These are phyloP conservation scores for Dendryphion nanum DNA, from an alignment of 2,329 filamentous ascomycete genomes.

Conservation along the genomic window DNA sequence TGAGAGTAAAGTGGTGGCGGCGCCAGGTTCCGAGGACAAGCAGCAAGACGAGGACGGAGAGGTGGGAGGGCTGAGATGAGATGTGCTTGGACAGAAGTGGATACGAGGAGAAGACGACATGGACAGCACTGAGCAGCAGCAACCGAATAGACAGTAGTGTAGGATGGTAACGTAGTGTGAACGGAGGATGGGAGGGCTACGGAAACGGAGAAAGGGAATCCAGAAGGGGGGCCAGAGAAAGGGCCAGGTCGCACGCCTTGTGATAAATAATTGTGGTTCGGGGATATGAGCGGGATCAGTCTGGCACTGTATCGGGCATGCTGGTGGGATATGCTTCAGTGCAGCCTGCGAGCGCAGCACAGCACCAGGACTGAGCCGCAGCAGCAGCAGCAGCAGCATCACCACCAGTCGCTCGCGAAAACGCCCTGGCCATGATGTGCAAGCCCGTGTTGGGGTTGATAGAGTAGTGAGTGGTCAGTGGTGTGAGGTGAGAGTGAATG, in stretches of 20 bases:
- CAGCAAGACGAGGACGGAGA: background rate
- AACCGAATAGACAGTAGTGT: background rate
- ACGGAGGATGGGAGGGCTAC: background rate
- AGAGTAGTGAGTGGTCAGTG: too few relatives aligned
- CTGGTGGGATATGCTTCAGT: background rate
- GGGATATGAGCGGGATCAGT: background rate
- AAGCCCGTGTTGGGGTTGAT: too few relatives aligned
- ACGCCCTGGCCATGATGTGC: too few relatives aligned
- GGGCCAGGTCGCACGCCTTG: too few relatives aligned
- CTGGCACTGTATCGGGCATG: background rate
- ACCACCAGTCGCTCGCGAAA: background rate
- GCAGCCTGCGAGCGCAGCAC: background rate
- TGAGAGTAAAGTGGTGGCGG: background rate
- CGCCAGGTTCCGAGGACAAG: background rate
- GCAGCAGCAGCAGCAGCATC: background rate
- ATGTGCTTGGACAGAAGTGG: conserved; percentile 2
- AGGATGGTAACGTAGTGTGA: background rate
- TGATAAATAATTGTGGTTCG: background rate
- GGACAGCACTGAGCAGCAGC: too few relatives aligned
- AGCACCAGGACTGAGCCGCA: background rate
- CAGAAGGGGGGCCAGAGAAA: too few relatives aligned
- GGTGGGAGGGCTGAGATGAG: conserved; percentile 4
- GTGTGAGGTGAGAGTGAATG: too few relatives aligned
- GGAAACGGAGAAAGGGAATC: background rate
- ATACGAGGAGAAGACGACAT: background rate